These are phyloP conservation scores for Athelia sp. DNA, from an alignment of 1,284 basidiomycete genomes.

Conservation along the genomic window DNA sequence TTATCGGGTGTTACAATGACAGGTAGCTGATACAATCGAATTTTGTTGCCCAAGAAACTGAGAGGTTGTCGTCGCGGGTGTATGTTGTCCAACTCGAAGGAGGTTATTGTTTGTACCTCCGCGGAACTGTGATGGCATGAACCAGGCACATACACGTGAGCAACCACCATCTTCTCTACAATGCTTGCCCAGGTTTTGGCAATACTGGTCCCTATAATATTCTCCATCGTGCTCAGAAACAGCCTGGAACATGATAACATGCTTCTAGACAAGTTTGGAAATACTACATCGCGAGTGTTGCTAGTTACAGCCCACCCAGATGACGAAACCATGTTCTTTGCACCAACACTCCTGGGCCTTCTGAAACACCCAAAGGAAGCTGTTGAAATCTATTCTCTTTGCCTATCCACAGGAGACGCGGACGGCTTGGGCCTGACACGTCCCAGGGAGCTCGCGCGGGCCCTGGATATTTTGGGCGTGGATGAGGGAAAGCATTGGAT, in stretches of 20 bases:
- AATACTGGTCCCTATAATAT: not conserved
- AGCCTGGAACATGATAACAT: not conserved
- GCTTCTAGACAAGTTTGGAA: not conserved
- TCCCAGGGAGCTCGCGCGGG: constrained; percentile 58
- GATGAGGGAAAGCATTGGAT: constrained; percentile 48
- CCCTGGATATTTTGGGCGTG: constrained; percentile 73
- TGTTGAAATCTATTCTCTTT: constrained; percentile 46
- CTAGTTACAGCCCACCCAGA: constrained; percentile 87
- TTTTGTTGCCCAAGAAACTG: no score
- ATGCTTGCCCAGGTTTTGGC: not conserved
- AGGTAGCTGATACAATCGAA: no score
- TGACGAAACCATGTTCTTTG: constrained; percentile 92
- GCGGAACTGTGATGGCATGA: no score
- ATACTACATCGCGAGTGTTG: constrained; percentile 33
- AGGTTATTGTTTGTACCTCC: no score
- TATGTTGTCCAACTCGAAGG: no score
- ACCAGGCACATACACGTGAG: no score
- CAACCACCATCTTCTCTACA: no score
- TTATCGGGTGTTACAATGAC: no score
- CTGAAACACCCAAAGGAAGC: constrained; percentile 8
- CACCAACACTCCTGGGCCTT: constrained; percentile 68
- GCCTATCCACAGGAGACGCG: constrained; percentile 69
- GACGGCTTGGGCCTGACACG: constrained; percentile 74
- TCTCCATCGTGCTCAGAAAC: not conserved
- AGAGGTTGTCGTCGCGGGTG: no score